Evolutionary conservation across 2,329 filamentous ascomycete genomes (phyloP).

Genomic region (Raffaelea albimanens): DNA sequence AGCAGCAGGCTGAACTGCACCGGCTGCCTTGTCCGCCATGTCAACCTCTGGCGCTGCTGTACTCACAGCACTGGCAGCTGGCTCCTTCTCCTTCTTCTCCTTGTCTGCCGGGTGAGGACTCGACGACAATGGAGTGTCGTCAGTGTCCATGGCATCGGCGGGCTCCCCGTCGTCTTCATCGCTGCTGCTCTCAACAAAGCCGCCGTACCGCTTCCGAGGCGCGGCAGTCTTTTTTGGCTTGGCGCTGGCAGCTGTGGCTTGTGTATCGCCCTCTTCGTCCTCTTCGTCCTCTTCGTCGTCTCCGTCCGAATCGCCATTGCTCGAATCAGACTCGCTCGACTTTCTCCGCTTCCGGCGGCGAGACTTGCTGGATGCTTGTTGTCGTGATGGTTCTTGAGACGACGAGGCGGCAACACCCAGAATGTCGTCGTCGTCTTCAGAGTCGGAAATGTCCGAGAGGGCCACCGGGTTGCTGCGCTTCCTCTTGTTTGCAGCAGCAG

Average conservation of each 20-base stretch:
- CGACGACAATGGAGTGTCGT: constrained; percentile 30
- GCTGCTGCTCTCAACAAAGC: not conserved
- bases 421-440: constrained; percentile 11
- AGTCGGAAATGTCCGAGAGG: constrained; percentile 8
- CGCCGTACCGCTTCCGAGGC: not conserved
- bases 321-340: constrained; percentile 1
- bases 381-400: no score
- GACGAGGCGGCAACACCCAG: not conserved
- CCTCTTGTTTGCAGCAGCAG: not conserved
- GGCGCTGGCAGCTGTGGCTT: no score
- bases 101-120: constrained; percentile 20
- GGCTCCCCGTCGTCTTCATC: constrained; percentile 3
- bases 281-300: not conserved
- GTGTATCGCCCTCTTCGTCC: no score
- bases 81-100: constrained; percentile 3
- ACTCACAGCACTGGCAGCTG: no score
- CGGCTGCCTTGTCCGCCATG: not conserved
- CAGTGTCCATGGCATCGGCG: constrained; percentile 20
- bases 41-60: no score
- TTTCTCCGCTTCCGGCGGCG: constrained; percentile 7
- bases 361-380: no score
- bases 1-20: no score
- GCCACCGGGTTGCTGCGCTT: constrained; percentile 14
- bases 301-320: no score
- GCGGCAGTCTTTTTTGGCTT: no score